Evolutionary conservation across 805 yeast genomes (phyloP), one percentile per base, ranked within the genome.

Genomic region (Metschnikowia kunwiensis): DNA sequence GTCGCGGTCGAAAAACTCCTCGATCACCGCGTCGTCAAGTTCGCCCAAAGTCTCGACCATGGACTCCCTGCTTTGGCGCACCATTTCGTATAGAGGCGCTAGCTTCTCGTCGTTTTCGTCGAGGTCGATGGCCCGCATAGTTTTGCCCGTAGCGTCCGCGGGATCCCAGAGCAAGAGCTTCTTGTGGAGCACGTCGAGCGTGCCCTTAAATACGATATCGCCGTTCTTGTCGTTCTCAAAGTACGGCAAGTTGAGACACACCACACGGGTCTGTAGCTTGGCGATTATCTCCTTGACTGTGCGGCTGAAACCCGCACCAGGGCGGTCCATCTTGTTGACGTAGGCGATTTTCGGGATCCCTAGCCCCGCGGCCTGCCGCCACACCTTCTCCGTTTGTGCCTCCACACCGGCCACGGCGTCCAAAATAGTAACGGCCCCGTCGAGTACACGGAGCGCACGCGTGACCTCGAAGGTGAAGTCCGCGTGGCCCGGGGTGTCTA

Each of bases 351-450:
- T 73, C 0, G 98, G 97, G 24, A 93, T 78, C 2, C 60, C 59
- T 47, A 80, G 61, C 12, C 72, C 74, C 14, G 64, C 66, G 1
- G 96, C 89, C 59, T 89, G 96, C 44, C 74, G 77, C 97, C 97
- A 93, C 3, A 93, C 97, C 54, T 88, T 91, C 56, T 89, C 97
- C 0, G 98, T 91, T 60, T 93, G 97, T 0, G 97, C 93, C 57
- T 93, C 98, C 1, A 93, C 98, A 9, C 98, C 98, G 2, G 96
- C 97, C 7, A 91, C 97, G 1, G 86, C 95, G 63, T 93, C 98
- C 34, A 93, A 61, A 7, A 93, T 85, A 0, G 95, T 83, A 6
- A 93, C 94, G 1, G 91, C 94, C 3, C 97, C 97, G 63, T 93
- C 98, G 7, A 93, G 65, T 1, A 93, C 97, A 44, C 96, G 73